Evolutionary conservation across 2,329 filamentous ascomycete species (phyloP).

Genomic region (Xylariales sp.): DNA sequence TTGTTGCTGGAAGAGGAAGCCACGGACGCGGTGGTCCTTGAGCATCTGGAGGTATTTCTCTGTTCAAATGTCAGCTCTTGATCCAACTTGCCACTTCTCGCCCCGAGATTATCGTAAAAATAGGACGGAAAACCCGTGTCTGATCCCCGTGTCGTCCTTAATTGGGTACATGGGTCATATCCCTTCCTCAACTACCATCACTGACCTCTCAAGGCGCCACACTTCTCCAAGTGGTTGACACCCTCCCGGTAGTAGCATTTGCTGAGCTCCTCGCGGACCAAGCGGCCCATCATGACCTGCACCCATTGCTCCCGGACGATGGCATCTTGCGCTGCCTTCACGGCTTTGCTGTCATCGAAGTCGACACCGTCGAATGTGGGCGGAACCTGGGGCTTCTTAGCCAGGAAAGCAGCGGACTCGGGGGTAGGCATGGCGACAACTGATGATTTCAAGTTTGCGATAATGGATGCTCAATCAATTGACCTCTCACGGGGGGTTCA

Average conservation of each 20-base stretch:
- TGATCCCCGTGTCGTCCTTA: too few relatives aligned
- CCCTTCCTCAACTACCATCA: too few relatives aligned
- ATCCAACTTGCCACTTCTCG: too few relatives aligned
- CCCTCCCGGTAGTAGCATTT: conserved; percentile 84
- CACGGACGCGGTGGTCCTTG: conserved; percentile 71
- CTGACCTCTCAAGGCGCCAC: conserved; percentile 75
- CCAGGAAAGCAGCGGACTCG: conserved; percentile 77
- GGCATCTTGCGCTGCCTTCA: conserved; percentile 80
- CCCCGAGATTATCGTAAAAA: too few relatives aligned
- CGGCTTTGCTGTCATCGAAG: conserved; percentile 74
- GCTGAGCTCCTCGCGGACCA: conserved; percentile 77
- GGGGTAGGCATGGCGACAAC: conserved; percentile 67
- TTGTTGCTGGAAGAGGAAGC: conserved; percentile 75
- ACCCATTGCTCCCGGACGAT: conserved; percentile 87
- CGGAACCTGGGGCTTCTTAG: conserved; percentile 76
- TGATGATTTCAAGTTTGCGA: not conserved
- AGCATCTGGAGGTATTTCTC: conserved; percentile 71
- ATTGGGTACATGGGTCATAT: too few relatives aligned
- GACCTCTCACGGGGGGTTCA: too few relatives aligned
- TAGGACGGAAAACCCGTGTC: too few relatives aligned
- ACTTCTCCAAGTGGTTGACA: conserved; percentile 86
- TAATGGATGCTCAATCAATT: conserved; percentile 5
- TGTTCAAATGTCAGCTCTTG: conserved; percentile 12
- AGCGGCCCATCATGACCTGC: conserved; percentile 79
- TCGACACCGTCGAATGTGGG: conserved; percentile 84